phyloP scores from a whole-genome alignment of 352 stramenopile species.

The Pythium plurisporium region DNA sequence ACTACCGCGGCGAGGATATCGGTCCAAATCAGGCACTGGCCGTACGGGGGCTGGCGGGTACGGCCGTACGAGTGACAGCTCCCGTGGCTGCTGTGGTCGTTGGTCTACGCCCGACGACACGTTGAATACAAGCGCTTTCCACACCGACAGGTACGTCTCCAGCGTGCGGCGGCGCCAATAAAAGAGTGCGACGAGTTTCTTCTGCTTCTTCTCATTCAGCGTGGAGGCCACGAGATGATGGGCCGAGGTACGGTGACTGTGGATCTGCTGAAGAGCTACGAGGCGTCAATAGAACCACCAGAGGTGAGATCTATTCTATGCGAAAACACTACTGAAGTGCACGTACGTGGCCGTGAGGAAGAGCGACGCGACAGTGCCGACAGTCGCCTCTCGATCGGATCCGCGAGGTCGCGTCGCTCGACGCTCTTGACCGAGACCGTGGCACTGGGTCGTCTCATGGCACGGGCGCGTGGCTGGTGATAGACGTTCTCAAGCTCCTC shows the following conservation, averaged over 20 bases:
- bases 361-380: background rate
- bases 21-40: background rate
- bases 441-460: background rate
- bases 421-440: background rate
- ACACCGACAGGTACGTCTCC: constrained; percentile 15
- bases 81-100: background rate
- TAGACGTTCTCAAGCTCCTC: constrained; percentile 16
- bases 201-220: constrained; percentile 19
- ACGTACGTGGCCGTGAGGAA: constrained; percentile 4
- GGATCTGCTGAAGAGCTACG: constrained; percentile 10
- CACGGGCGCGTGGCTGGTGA: too few species aligned
- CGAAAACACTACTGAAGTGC: background rate
- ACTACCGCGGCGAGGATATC: background rate
- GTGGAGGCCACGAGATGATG: background rate
- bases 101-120: background rate
- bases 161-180: constrained; percentile 19
- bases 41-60: background rate
- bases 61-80: constrained; percentile 2
- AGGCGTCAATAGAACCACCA: too few species aligned
- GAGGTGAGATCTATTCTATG: too few species aligned
- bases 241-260: too few species aligned
- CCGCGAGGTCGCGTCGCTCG: background rate
- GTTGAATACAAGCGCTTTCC: constrained; percentile 11
- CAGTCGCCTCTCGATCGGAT: background rate
- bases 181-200: constrained; percentile 21